Evolutionary conservation across 345 rosid genomes (phyloP), one percentile per base, ranked within the genome.

Genomic region (Gossypium sturtianum): DNA sequence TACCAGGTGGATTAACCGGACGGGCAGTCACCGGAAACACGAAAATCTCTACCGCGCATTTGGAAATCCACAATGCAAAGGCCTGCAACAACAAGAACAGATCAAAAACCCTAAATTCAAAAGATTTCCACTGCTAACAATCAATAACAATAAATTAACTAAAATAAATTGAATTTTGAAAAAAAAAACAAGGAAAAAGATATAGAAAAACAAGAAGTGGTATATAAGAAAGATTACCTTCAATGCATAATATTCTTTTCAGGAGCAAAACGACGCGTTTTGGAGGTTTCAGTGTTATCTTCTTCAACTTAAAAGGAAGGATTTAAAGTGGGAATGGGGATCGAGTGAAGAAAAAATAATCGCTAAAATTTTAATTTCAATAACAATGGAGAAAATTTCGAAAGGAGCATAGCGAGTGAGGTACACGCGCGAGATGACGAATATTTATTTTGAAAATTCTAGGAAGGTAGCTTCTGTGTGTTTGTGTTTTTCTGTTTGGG

Each of bases 91-190:
- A 72, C 27, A 61, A 70, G 79, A 82, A 44, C 56, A 47, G 22
- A 48, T 8, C 4, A 70, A 41, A 79, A 87, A 83, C 87, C 87
- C 90, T 82, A 83, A 80, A 75, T 78, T 74, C 72, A 59, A 80
- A 67, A 47, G 38, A 71, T 56, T 56, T 53, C 45, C 48, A 70
- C 74, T 63, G 41, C 48, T 63, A 66, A 34, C 53, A 7, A 52
- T 64, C 59, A 74, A 75, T 51, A 62, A 67, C 34, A 41, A 72
- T 70, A 71, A 73, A 69, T 78, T 61, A 12, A 70, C 48, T 53
- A 44, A 52, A 20, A 77, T 25, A 13, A 11, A 53, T 44, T 11
- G 15, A 27, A 78, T 20, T 5, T n/a, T 22, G 9, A 59, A 70
- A 7, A 58, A 58, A 27, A 13, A 22, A 34, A 34, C 7, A 34